Evolutionary conservation across 1,284 basidiomycete species (phyloP).

Genomic region (Puccinia hordei): DNA sequence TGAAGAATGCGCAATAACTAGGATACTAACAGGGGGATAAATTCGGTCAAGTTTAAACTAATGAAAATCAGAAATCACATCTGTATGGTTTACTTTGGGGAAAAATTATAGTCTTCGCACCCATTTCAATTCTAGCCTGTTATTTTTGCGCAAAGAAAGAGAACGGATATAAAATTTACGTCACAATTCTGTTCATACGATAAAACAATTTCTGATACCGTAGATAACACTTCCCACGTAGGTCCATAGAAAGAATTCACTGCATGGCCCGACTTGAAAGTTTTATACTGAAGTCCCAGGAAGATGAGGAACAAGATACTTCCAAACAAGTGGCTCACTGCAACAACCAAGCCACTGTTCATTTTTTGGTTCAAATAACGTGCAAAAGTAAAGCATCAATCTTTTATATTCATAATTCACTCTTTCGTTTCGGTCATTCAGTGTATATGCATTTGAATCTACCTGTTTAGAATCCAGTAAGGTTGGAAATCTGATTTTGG

Average conservation of each 20-base stretch:
- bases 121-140: constrained; percentile 28
- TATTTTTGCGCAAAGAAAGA: background rate
- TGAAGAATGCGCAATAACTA: constrained; percentile 28
- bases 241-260: background rate
- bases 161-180: background rate
- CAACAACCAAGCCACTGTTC: constrained; percentile 9
- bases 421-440: background rate
- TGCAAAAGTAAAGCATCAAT: background rate
- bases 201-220: background rate
- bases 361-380: background rate
- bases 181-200: too few species aligned
- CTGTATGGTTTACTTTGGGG: background rate
- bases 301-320: constrained; percentile 19
- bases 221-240: background rate
- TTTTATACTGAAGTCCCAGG: constrained; percentile 3
- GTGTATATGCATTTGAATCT: background rate
- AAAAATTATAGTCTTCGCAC: background rate
- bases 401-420: background rate
- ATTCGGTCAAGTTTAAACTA: background rate
- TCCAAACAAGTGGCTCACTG: constrained; percentile 5
- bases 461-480: constrained; percentile 31
- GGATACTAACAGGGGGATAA: constrained; percentile 1
- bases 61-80: too few species aligned
- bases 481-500: constrained; percentile 7
- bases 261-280: background rate